Conservation (phyloP, 805 yeast species). For the Ogataea glucozyma region DNA sequence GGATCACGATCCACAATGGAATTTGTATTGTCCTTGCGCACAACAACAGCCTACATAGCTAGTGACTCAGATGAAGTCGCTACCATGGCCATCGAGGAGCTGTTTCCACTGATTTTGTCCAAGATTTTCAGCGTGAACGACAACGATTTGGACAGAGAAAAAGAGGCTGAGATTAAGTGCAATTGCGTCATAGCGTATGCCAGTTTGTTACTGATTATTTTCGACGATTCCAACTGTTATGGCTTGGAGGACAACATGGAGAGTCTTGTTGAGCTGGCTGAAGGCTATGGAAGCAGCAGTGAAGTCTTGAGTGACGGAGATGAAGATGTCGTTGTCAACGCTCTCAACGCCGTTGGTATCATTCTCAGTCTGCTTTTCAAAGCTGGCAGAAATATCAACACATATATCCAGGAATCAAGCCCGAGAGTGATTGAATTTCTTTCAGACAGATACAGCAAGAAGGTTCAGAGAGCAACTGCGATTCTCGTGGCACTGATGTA, state of each 20-base stretch:
- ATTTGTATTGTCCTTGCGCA: slow-evolving; percentile 41
- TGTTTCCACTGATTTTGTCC: slow-evolving; percentile 32
- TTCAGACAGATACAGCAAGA: slow-evolving; percentile 39
- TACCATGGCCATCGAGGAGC: slow-evolving; percentile 29
- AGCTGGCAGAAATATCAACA: slow-evolving; percentile 38
- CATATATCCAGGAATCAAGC: slow-evolving; percentile 41
- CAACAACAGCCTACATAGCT: slow-evolving; percentile 43
- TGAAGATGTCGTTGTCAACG: slow-evolving; percentile 46
- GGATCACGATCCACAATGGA: slow-evolving; percentile 34
- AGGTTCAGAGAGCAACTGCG: slow-evolving; percentile 56
- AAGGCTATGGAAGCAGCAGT: slow-evolving; percentile 35
- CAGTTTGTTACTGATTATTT: slow-evolving; percentile 41
- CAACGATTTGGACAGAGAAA: slow-evolving; percentile 15
- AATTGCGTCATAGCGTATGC: slow-evolving; percentile 30
- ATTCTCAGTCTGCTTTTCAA: slow-evolving; percentile 45
- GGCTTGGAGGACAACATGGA: slow-evolving; percentile 48
- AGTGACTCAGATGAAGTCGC: slow-evolving; percentile 55
- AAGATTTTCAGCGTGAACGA: slow-evolving; percentile 19
- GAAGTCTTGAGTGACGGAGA: slow-evolving; percentile 30
- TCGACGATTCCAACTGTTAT: slow-evolving; percentile 50
- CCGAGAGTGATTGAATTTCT: slow-evolving; percentile 44
- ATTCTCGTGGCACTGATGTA: slow-evolving; percentile 56
- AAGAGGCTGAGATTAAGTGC: slow-evolving; percentile 17
- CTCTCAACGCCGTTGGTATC: slow-evolving; percentile 48
- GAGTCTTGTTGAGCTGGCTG: slow-evolving; percentile 46